Base-by-base conservation (phyloP, 2,329 filamentous ascomycete species). In the Verticillium albo-atrum region DNA sequence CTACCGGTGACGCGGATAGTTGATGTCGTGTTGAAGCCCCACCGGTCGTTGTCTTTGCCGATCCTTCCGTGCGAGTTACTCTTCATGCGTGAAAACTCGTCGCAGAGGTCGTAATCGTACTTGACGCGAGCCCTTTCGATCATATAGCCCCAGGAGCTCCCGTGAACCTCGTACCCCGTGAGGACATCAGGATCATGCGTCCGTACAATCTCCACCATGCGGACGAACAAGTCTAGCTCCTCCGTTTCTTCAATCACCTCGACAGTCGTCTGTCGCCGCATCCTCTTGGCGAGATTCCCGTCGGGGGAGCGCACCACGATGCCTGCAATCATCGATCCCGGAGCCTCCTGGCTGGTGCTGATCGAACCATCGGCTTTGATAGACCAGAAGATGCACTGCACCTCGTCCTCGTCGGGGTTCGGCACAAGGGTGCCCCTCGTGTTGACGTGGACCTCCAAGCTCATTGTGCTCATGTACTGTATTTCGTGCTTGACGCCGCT, bases 391-490 rank as follows among this genome's bases (percentile, higher is more conserved):
- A 98, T 83, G 68, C 90, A 92, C 63, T 89, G 85, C 3, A 99
- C 85, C 66, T 94, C 90, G 71, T 99, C 95, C 65, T 96, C 84
- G 66, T 94, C 91, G 0, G 95, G 95, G 68, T 99, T 92, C 1
- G 95, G 92, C 2, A 92, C 84, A 9, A 97, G 80, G 55, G 85
- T 87, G 6, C 86, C 91, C 59, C 94, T 84, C 4, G 90, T 95
- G 66, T 96, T 97, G 62, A 96, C 89, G 70, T 99, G 94, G 4
- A 98, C 77, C 71, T 99, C 95, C 6, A 99, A 75, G 65, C 92
- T 96, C 91, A 99, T 93, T 20, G 89, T 92, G 66, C 91, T 97
- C 95, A 99, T 98, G 71, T 97, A 96, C 66, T 95, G 90, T 3
- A 86, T 87, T 71, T 96, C 91, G 65, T 94, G 90, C 68, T 91